Base-by-base conservation (phyloP, 2,329 filamentous ascomycete genomes). In the Fusarium sp. region DNA sequence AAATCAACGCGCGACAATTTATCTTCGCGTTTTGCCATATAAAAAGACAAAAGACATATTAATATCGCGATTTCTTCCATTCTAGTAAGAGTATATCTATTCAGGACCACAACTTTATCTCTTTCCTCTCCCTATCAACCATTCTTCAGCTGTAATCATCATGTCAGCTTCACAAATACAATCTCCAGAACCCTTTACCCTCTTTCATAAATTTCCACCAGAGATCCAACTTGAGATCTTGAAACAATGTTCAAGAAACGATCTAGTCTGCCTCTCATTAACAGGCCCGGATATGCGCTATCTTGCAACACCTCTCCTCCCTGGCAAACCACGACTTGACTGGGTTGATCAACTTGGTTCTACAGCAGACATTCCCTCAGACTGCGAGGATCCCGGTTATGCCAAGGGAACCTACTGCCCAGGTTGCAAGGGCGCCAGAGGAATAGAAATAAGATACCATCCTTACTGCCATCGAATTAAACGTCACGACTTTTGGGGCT, bases 181-280 rank as follows among this genome's bases (percentile, higher is more conserved):
- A 21, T 37, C 46, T 9, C 10, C 12, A 9, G 16, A 46, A 8
- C 20, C 35, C 7, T 65, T 65, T 7, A 43, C 53, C 2, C 13
- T 50, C 2, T 65, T 65, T 24, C 46, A 18, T 11, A 44, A 23
- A 18, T 53, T 65, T 6, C 62, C 62, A 1, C 35, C 53, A 12
- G 62, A 65, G 24, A 50, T 65, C 13, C 62, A 53, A 38, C 33
- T 65, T 3, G 41, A 59, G 2, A 24, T 65, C 3, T 18, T 65
- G 5, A 38, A 24, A 15, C 37, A 29, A 7, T 65, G 62, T 24
- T 8, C 23, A 10, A 23, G 21, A 33, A 65, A 53, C 8, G 62
- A 65, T 2, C 39, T 47, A 2, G 29, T 65, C n/a, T 65, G 62
- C 4, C 61, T 65, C 12, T 65, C 62, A 6, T 15, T 65, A 1